Evolutionary conservation across 2,329 filamentous ascomycete species (phyloP).

Genomic region (Fusarium sp.): DNA sequence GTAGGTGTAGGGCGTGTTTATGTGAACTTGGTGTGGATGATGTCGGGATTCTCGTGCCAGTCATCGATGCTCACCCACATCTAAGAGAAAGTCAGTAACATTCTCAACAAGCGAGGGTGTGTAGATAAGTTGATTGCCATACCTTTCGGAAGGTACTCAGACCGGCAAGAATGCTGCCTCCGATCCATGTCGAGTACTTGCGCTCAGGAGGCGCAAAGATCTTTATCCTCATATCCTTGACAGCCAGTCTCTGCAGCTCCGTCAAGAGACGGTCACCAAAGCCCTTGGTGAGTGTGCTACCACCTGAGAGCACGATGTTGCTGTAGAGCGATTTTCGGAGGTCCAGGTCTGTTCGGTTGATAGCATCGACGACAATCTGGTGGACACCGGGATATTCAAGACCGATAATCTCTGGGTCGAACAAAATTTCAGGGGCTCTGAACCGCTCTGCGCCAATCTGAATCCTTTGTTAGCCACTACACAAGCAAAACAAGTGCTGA

Average conservation of each 20-base stretch:
- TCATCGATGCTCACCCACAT: constrained; percentile 99
- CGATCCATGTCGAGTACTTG: constrained; percentile 99
- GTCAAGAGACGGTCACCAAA: constrained; percentile 93
- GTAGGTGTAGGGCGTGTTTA: constrained; percentile 56
- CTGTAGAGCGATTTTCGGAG: constrained; percentile 92
- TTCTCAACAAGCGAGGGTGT: not conserved
- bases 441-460: constrained; percentile 94
- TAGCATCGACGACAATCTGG: constrained; percentile 97
- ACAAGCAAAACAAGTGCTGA: too few relatives aligned
- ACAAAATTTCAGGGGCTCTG: constrained; percentile 95
- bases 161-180: constrained; percentile 95
- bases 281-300: constrained; percentile 95
- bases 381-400: constrained; percentile 97
- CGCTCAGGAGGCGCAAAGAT: constrained; percentile 98
- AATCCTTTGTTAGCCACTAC: constrained; percentile 30
- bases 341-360: constrained; percentile 94
- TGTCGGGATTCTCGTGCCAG: constrained; percentile 99
- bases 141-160: constrained; percentile 99
- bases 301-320: constrained; percentile 97
- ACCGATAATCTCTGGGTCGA: constrained; percentile 94
- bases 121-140: constrained; percentile 46
- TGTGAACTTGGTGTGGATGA: constrained; percentile 98
- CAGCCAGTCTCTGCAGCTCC: constrained; percentile 91
- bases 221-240: constrained; percentile 99
- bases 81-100: constrained; percentile 59